Evolutionary conservation across 768 basidiomycete genomes (phyloP), one percentile per base, ranked within the genome.

Genomic region (Xerocomellus amylosporus): DNA sequence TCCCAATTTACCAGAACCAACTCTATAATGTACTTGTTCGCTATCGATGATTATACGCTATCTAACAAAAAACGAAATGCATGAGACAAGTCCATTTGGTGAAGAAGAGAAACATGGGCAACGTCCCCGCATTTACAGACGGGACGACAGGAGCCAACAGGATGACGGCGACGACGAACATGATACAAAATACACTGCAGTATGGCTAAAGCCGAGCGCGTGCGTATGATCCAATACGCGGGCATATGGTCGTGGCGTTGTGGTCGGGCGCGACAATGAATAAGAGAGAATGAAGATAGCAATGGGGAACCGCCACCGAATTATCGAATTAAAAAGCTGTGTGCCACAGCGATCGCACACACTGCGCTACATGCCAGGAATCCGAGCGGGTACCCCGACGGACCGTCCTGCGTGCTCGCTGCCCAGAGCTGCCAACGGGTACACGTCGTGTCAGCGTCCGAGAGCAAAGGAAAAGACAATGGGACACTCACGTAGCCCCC

Each of bases 311-410:
- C 10, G 19, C 26, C 68, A 87, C 49, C 80, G 75, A 63, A 90
- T 76, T 63, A 91, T 53, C 85, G 81, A 63, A 92, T 91, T 65
- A 87, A 75, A 70, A 86, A 85, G 65, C 85, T 90, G 56, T 86
- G 84, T n/a, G 81, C 64, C 19, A 92, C 78, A 4, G 86, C 82
- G 14, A 86, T 50, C 24, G 73, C 79, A 62, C 87, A 88, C 19
- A 81, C 81, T 10, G 50, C 79, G 15, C 86, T 76, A 64, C 87
- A 88, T 1, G 78, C 76, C 41, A 90, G 65, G 66, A 93, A 92
- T 26, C 90, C 89, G 30, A 90, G 72, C 10, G 87, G 82, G 68
- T 87, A 90, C 7, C 90, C 89, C 2, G 77, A 75, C 1, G 90
- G 87, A 50, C 81, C 74, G 56, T 86, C 79, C 60, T 80, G 77